A percentile compares a stretch with the other conserved stretches of the same genome.
Evolutionary conservation across 441 rosid species (phyloP).

Genomic region (Gossypium armourianum): DNA sequence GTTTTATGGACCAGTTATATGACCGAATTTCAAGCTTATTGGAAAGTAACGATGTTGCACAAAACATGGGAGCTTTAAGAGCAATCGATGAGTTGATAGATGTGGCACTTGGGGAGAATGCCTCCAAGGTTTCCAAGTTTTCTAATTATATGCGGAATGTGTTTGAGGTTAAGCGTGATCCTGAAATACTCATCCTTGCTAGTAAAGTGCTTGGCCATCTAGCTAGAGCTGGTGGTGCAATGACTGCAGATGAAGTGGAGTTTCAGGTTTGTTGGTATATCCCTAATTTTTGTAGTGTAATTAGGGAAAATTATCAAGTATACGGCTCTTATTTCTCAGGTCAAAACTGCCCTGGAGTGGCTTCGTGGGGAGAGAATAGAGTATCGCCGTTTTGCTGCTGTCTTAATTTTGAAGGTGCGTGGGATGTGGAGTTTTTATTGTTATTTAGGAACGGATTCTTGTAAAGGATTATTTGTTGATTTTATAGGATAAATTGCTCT

Average conservation of each 20-base stretch:
- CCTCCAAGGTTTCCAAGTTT: slow-evolving; percentile 84
- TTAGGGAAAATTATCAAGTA: slow-evolving; percentile 9
- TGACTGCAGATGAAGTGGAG: slow-evolving; percentile 97
- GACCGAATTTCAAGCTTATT: slow-evolving; percentile 58
- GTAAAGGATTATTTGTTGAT: slow-evolving; percentile 13
- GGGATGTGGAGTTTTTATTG: background rate
- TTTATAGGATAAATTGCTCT: background rate
- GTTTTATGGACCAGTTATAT: slow-evolving; percentile 76
- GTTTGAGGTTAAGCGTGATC: slow-evolving; percentile 78
- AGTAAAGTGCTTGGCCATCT: slow-evolving; percentile 93
- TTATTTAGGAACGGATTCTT: background rate
- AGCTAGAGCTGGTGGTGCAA: slow-evolving; percentile 94
- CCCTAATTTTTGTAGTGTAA: slow-evolving; percentile 10
- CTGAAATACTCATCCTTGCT: slow-evolving; percentile 73
- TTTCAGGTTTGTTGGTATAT: slow-evolving; percentile 52
- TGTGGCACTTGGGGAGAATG: slow-evolving; percentile 84
- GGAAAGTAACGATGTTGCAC: slow-evolving; percentile 63
- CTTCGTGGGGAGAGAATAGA: slow-evolving; percentile 82
- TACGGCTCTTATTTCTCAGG: slow-evolving; percentile 31
- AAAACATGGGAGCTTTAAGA: slow-evolving; percentile 84
- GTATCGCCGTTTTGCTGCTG: slow-evolving; percentile 86
- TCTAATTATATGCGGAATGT: slow-evolving; percentile 60
- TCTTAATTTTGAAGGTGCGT: slow-evolving; percentile 77
- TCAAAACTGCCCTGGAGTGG: slow-evolving; percentile 81
- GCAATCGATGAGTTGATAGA: slow-evolving; percentile 92